These are phyloP conservation scores for Melocanna baccifera DNA, from an alignment of 176 grass and related monocot genomes.

Conservation along the genomic window DNA sequence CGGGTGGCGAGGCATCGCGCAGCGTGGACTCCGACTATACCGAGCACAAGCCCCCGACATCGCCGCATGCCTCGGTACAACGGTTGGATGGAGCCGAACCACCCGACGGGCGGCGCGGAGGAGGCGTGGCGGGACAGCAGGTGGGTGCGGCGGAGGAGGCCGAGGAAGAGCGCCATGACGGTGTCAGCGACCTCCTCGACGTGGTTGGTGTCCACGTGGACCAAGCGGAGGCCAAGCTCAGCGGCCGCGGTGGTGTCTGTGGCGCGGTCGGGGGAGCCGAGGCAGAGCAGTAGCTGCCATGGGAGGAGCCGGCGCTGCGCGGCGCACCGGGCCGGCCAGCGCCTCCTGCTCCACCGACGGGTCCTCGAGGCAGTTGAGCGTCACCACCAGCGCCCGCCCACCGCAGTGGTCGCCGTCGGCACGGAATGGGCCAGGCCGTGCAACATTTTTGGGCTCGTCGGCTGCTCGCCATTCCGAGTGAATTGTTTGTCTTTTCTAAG, in stretches of 20 bases:
- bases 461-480: too few relatives aligned
- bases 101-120: slow-evolving; percentile 42
- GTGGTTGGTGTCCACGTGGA: slow-evolving; percentile 74
- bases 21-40: slow-evolving; percentile 66
- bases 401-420: background rate
- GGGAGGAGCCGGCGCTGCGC: slow-evolving; percentile 80
- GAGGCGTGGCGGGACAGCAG: slow-evolving; percentile 69
- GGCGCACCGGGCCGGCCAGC: slow-evolving; percentile 60
- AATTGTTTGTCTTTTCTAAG: too few relatives aligned
- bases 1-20: slow-evolving; percentile 82
- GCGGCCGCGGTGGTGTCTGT: slow-evolving; percentile 59
- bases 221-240: slow-evolving; percentile 78
- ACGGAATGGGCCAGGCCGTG: slow-evolving; percentile 36
- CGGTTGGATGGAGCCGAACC: slow-evolving; percentile 79
- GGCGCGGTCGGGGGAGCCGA: slow-evolving; percentile 71
- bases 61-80: slow-evolving; percentile 82
- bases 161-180: slow-evolving; percentile 91
- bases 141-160: slow-evolving; percentile 79
- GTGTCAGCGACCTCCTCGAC: slow-evolving; percentile 86
- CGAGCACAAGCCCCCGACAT: slow-evolving; percentile 82
- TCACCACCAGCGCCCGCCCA: slow-evolving; percentile 57
- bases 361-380: slow-evolving; percentile 85
- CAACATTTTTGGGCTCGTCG: slow-evolving; percentile 45
- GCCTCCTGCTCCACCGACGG: slow-evolving; percentile 64
- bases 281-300: slow-evolving; percentile 89